Conservation (phyloP, 345 rosid genomes). For the Linum trigynum region DNA sequence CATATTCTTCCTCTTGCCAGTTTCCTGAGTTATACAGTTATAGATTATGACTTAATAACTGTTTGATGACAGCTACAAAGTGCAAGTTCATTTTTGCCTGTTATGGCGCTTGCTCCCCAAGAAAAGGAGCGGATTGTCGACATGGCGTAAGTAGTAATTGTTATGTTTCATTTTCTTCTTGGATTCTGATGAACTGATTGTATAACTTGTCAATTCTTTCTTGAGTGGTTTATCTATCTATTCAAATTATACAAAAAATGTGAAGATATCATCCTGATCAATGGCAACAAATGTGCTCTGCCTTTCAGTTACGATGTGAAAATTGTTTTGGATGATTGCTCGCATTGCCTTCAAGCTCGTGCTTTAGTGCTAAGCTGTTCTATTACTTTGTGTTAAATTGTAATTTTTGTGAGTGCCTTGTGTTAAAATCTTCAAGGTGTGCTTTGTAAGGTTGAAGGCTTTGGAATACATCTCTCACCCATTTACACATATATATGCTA, state of each 20-base stretch:
- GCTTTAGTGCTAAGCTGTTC: too few species aligned
- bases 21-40: constrained; percentile 8
- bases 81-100: constrained; percentile 93
- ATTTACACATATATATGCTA: background rate
- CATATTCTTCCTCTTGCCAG: background rate
- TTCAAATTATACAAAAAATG: too few species aligned
- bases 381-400: too few species aligned
- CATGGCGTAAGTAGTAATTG: constrained; percentile 68
- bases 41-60: background rate
- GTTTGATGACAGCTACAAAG: constrained; percentile 62
- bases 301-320: too few species aligned
- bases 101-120: constrained; percentile 98
- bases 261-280: too few species aligned
- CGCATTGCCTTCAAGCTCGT: too few species aligned
- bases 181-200: background rate
- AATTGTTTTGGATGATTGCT: too few species aligned
- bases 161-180: background rate
- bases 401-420: background rate
- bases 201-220: too few species aligned
- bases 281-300: too few species aligned
- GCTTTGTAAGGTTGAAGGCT: background rate
- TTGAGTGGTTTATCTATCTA: too few species aligned
- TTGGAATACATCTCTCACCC: background rate
- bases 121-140: constrained; percentile 86
- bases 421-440: too few species aligned